phyloP scores from a whole-genome alignment of 2,329 filamentous ascomycete species.

The Colletotrichum camelliae region DNA sequence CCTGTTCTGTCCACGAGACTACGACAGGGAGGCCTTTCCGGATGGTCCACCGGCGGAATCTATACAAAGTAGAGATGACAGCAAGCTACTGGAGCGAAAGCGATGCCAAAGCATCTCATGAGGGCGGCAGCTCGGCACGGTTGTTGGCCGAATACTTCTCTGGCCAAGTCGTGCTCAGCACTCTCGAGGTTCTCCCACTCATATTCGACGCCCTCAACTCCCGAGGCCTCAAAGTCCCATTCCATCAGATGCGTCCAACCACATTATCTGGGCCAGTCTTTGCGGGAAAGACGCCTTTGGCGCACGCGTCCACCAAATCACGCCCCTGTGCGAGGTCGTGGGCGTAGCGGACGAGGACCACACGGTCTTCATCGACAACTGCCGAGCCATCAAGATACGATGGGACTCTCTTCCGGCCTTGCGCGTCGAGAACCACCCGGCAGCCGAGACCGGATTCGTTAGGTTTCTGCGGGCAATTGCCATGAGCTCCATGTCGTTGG shows the following conservation, averaged over 20 bases:
- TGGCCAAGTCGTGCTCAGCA: background rate
- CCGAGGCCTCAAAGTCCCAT: background rate
- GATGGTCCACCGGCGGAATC: background rate
- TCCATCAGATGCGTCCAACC: background rate
- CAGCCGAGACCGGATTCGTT: background rate
- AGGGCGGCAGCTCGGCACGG: background rate
- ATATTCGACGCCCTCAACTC: background rate
- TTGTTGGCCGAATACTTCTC: background rate
- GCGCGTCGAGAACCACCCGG: background rate
- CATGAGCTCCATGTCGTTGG: background rate
- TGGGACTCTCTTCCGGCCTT: background rate
- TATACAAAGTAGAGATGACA: background rate
- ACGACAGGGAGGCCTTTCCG: background rate
- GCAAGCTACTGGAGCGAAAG: background rate
- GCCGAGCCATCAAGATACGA: background rate
- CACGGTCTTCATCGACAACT: background rate
- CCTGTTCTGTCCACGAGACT: background rate
- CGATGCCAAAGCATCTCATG: background rate
- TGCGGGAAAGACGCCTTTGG: background rate
- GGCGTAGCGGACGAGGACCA: background rate
- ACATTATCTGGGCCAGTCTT: background rate
- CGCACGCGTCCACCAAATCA: background rate
- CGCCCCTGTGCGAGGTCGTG: background rate
- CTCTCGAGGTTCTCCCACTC: background rate
- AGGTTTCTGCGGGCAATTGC: accelerated